These are phyloP conservation scores for Ichthyophthirius multifiliis DNA, from an alignment of 169 alveolate genomes.

Conservation along the genomic window DNA sequence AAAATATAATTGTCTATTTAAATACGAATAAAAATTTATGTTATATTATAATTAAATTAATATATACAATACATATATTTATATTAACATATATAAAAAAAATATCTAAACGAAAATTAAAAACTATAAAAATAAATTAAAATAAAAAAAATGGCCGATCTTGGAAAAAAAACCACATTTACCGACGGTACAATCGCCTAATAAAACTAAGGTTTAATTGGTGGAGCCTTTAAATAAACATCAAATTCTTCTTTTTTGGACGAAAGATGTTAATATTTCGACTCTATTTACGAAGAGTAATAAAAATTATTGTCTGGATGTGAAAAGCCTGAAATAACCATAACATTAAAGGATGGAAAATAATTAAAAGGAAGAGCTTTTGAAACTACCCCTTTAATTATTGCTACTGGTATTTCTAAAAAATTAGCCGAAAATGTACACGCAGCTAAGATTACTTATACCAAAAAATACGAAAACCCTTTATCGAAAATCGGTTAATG, in stretches of 20 bases:
- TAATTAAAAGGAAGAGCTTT: conserved; percentile 58
- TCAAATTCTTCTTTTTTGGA: conserved; percentile 1
- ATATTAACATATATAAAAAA: too few relatives aligned
- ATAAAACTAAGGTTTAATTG: conserved; percentile 7
- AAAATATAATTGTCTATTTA: too few relatives aligned
- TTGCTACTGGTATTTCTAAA: conserved; percentile 89
- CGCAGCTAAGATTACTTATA: conserved; percentile 89
- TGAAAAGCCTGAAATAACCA: conserved; percentile 80
- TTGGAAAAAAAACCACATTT: conserved; percentile 2
- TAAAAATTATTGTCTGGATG: not conserved
- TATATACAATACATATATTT: too few relatives aligned
- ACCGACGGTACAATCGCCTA: not conserved
- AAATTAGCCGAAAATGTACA: conserved; percentile 86
- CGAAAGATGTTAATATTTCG: not conserved
- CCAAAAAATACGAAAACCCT: conserved; percentile 24
- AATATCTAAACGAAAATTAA: too few relatives aligned
- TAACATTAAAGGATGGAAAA: conserved; percentile 91
- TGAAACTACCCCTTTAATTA: conserved; percentile 91
- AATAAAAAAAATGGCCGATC: not conserved
- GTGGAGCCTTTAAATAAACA: not conserved
- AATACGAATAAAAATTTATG: too few relatives aligned
- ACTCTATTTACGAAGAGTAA: not conserved
- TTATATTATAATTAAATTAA: too few relatives aligned
- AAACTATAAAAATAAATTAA: too few relatives aligned
- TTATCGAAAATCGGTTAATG: conserved; percentile 46